Evolutionary conservation across 192 early-diverging fungal genomes (phyloP).

Genomic region (Rhizophagus sp.): DNA sequence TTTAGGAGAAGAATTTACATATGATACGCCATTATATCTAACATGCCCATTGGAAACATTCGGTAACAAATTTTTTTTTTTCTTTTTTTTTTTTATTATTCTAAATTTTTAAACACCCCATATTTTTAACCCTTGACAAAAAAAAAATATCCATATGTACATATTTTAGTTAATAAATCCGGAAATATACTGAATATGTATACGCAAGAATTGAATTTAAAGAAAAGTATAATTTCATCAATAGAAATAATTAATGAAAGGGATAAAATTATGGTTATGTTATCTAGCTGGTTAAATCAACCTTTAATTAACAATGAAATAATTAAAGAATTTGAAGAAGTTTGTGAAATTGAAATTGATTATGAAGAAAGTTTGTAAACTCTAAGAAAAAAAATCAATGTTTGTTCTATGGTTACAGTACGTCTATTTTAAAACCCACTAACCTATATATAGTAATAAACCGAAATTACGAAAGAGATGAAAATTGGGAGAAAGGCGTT

Average conservation of each 20-base stretch:
- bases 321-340: constrained; percentile 41
- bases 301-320: constrained; percentile 36
- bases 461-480: too few relatives aligned
- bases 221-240: constrained; percentile 7
- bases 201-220: constrained; percentile 24
- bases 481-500: too few relatives aligned
- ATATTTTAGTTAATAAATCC: constrained; percentile 7
- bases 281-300: constrained; percentile 49
- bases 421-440: too few relatives aligned
- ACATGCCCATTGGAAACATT: constrained; percentile 44
- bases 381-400: too few relatives aligned
- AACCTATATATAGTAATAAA: too few relatives aligned
- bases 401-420: too few relatives aligned
- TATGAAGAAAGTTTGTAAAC: not conserved
- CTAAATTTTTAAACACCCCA: not conserved
- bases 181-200: constrained; percentile 20
- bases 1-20: constrained; percentile 40
- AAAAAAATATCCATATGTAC: not conserved
- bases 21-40: constrained; percentile 35
- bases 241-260: constrained; percentile 23
- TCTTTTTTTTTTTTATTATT: too few relatives aligned
- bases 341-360: constrained; percentile 38
- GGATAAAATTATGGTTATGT: constrained; percentile 43
- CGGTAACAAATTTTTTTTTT: constrained; percentile 20
- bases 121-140: not conserved